Evolutionary conservation across 169 alveolate species (phyloP).

Genomic region (Plasmodium ovale): DNA sequence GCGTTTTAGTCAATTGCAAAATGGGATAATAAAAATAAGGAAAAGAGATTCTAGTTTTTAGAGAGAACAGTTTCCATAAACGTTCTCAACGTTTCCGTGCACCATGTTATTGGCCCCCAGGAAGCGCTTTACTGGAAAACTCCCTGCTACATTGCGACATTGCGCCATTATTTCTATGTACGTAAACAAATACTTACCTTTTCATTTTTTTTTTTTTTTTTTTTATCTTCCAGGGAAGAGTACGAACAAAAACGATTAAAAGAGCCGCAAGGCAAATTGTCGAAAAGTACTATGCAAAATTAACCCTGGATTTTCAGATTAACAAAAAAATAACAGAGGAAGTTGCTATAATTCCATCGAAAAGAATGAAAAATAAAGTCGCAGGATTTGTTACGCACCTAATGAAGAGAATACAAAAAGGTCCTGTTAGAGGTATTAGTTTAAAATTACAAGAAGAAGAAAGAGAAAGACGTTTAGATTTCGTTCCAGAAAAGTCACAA

Average conservation of each 20-base stretch:
- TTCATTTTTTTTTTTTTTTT: not conserved
- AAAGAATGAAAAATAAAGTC: slow-evolving; percentile 97
- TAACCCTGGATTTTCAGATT: slow-evolving; percentile 98
- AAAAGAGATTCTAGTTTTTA: not conserved
- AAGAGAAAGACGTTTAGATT: slow-evolving; percentile 98
- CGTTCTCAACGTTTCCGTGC: not conserved
- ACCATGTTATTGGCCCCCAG: too few species aligned
- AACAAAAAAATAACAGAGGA: slow-evolving; percentile 99
- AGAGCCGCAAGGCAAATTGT: slow-evolving; percentile 99
- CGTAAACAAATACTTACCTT: not conserved
- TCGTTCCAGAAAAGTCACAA: slow-evolving; percentile 96
- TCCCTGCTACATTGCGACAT: too few species aligned
- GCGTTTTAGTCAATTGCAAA: too few species aligned
- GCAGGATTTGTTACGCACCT: slow-evolving; percentile 97
- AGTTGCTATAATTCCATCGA: slow-evolving; percentile 98
- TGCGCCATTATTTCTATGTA: slow-evolving; percentile 19
- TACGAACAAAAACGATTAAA: slow-evolving; percentile 99
- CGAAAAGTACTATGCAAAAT: slow-evolving; percentile 97
- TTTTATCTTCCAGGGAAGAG: slow-evolving; percentile 96
- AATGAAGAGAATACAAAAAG: slow-evolving; percentile 97
- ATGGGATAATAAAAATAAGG: not conserved
- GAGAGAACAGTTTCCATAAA: too few species aligned
- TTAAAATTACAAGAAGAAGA: slow-evolving; percentile 99
- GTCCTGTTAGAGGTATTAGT: slow-evolving; percentile 99
- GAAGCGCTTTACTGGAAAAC: too few species aligned